Evolutionary conservation across 2,329 filamentous ascomycete species (phyloP).

Genomic region (Fusarium virguliforme): DNA sequence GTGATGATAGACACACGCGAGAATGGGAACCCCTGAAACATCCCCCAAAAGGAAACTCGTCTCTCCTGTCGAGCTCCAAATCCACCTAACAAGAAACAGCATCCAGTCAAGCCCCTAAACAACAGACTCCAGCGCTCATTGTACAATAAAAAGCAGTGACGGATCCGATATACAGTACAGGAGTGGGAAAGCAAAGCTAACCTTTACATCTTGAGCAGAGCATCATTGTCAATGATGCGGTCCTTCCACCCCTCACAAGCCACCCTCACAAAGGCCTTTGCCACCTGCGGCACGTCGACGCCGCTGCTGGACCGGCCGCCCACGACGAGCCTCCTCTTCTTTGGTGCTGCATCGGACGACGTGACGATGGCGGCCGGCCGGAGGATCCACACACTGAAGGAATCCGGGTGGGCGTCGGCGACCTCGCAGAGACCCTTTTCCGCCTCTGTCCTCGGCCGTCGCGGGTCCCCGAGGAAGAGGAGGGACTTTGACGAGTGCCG

Average conservation of each 20-base stretch:
- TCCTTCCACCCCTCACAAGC: slow-evolving; percentile 57
- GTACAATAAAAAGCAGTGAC: slow-evolving; percentile 10
- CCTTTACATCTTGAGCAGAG: slow-evolving; percentile 52
- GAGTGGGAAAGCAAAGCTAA: neutral
- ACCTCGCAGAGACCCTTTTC: slow-evolving; percentile 60
- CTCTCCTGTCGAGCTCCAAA: slow-evolving; percentile 23
- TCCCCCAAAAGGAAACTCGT: slow-evolving; percentile 23
- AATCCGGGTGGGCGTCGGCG: slow-evolving; percentile 53
- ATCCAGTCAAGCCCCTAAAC: slow-evolving; percentile 26
- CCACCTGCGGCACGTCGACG: slow-evolving; percentile 58
- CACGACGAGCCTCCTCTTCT: slow-evolving; percentile 51
- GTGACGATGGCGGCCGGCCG: slow-evolving; percentile 56
- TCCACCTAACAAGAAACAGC: slow-evolving; percentile 31
- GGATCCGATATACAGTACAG: slow-evolving; percentile 12
- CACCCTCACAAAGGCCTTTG: slow-evolving; percentile 57
- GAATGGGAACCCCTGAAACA: slow-evolving; percentile 16
- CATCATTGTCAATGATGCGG: slow-evolving; percentile 56
- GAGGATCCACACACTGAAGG: slow-evolving; percentile 57
- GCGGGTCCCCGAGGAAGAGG: slow-evolving; percentile 57
- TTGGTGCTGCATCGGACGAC: slow-evolving; percentile 41
- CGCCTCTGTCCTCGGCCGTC: slow-evolving; percentile 58
- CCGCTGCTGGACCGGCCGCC: slow-evolving; percentile 52
- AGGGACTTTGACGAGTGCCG: slow-evolving; percentile 56
- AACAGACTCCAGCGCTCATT: slow-evolving; percentile 26
- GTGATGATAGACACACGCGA: neutral